These are phyloP conservation scores for Saccharomycopsis javanensis DNA, from an alignment of 805 yeast genomes.

Conservation along the genomic window DNA sequence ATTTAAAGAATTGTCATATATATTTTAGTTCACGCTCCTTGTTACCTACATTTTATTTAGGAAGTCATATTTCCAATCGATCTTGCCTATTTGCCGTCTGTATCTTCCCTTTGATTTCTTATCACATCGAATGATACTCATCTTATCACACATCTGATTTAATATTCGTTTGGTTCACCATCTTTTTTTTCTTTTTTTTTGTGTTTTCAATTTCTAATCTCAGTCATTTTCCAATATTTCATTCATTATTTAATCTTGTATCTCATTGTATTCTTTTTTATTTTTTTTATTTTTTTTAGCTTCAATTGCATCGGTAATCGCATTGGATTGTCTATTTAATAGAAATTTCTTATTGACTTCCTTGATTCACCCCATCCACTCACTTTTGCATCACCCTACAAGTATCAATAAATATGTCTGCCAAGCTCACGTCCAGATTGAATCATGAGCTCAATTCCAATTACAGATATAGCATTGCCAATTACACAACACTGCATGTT, in stretches of 20 bases:
- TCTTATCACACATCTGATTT: not conserved
- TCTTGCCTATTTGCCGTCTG: not conserved
- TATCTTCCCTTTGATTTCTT: not conserved
- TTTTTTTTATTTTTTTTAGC: not conserved
- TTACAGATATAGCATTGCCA: conserved; percentile 9
- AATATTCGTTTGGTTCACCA: not conserved
- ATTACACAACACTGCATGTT: conserved; percentile 1
- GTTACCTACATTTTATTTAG: no score
- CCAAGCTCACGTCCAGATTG: conserved; percentile 1
- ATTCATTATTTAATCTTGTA: no score
- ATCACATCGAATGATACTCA: not conserved
- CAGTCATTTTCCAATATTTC: no score
- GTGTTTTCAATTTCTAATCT: not conserved
- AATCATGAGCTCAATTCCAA: not conserved
- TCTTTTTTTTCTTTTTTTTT: not conserved
- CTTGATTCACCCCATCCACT: not conserved
- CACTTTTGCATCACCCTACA: not conserved
- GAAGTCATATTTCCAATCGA: not conserved
- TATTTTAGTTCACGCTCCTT: no score
- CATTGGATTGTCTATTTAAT: not conserved
- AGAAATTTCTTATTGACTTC: not conserved
- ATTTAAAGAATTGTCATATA: no score
- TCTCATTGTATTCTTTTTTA: not conserved
- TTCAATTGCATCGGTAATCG: not conserved
- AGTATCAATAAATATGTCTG: not conserved